Percentiles rank a stretch among this genome's conserved stretches.
Evolutionary conservation across 169 alveolate species (phyloP).

Genomic region (Cryptosporidium baileyi): DNA sequence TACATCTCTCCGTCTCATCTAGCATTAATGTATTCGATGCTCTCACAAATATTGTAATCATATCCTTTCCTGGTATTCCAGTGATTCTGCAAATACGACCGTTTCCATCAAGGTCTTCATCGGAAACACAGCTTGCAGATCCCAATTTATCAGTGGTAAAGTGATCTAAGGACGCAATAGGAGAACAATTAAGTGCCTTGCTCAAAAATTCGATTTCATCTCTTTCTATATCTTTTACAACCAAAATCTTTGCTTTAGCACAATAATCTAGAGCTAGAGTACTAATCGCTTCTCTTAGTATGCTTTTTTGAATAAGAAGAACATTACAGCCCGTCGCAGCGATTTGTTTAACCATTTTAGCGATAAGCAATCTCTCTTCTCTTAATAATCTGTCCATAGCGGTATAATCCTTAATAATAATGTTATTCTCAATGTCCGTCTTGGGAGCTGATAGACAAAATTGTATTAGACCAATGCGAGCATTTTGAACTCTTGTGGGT

Average conservation of each 20-base stretch:
- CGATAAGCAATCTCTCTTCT: conserved; percentile 96
- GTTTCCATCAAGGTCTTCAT: conserved; percentile 84
- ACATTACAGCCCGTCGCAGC: conserved; percentile 98
- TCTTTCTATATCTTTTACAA: conserved; percentile 96
- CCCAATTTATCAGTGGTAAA: conserved; percentile 97
- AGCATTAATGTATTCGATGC: conserved; percentile 93
- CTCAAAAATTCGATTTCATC: conserved; percentile 96
- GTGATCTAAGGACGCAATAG: conserved; percentile 96
- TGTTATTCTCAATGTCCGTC: conserved; percentile 98
- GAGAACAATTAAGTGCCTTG: conserved; percentile 92
- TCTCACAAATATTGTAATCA: conserved; percentile 94
- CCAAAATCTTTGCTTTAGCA: conserved; percentile 97
- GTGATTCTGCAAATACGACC: conserved; percentile 92
- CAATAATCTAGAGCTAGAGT: conserved; percentile 92
- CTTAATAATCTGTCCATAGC: conserved; percentile 96
- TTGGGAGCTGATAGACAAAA: conserved; percentile 99
- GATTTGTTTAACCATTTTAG: conserved; percentile 95
- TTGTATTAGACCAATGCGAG: conserved; percentile 97
- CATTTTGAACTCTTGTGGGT: conserved; percentile 90
- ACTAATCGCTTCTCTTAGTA: conserved; percentile 97
- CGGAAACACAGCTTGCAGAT: conserved; percentile 90
- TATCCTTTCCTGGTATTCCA: conserved; percentile 93
- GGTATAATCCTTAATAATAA: conserved; percentile 92
- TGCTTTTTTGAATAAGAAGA: conserved; percentile 95
- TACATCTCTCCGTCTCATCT: conserved; percentile 98